Conservation (phyloP, 2,329 filamentous ascomycete genomes). For the Emergomyces pasteurianus region DNA sequence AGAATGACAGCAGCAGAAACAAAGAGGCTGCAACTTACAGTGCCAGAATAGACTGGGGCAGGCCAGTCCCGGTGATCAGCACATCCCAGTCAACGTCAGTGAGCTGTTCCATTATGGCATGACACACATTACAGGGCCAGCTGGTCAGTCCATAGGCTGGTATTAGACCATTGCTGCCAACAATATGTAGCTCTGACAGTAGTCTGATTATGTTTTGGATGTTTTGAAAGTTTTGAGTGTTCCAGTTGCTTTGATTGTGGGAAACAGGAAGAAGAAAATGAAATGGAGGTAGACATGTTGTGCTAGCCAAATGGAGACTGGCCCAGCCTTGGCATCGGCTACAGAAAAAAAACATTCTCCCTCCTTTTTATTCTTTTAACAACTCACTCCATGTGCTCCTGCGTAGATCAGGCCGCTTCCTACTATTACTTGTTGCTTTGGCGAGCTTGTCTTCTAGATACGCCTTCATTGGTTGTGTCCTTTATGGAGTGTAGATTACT, state of each 20-base stretch:
- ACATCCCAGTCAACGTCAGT: slow-evolving; percentile 67
- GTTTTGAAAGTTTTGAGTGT: not conserved
- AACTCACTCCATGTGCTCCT: slow-evolving; percentile 29
- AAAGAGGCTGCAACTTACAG: slow-evolving; percentile 42
- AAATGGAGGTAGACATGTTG: not conserved
- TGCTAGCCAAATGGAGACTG: not conserved
- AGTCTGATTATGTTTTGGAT: not conserved
- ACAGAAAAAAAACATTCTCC: not conserved
- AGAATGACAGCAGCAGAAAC: slow-evolving; percentile 38
- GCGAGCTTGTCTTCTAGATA: slow-evolving; percentile 25
- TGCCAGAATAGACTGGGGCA: slow-evolving; percentile 68
- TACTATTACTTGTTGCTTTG: slow-evolving; percentile 19
- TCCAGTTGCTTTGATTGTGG: not conserved
- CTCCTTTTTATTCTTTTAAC: slow-evolving; percentile 14
- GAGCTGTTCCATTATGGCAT: slow-evolving; percentile 54
- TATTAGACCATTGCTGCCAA: not conserved
- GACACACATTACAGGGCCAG: not conserved
- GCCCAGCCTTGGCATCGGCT: not conserved
- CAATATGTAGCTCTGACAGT: not conserved
- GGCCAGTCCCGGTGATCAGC: slow-evolving; percentile 64
- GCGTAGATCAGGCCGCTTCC: slow-evolving; percentile 22
- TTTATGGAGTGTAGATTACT: slow-evolving; percentile 51
- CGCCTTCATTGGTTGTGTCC: slow-evolving; percentile 44
- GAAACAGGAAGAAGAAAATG: not conserved
- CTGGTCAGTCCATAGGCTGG: not conserved